These are phyloP conservation scores for Dioscorea dumetorum DNA, from an alignment of 106 monocot species.

Conservation along the genomic window DNA sequence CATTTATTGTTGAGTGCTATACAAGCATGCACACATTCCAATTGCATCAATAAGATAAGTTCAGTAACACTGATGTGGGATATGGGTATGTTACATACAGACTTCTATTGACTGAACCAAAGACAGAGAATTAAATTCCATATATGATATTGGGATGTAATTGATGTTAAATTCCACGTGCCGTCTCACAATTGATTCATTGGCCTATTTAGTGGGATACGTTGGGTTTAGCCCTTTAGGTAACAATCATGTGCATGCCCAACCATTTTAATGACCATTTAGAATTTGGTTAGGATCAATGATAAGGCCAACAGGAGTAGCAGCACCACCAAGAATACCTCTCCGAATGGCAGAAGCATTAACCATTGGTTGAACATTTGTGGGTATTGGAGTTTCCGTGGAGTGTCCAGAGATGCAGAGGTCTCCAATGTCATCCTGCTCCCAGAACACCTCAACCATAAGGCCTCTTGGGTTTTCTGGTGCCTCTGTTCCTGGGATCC, in stretches of 20 bases:
- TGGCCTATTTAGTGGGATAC: no score
- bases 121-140: no score
- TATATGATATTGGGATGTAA: no score
- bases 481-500: constrained; percentile 78
- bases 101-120: no score
- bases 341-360: constrained; percentile 7
- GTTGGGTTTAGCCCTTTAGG: no score
- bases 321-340: constrained; percentile 5
- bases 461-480: constrained; percentile 61
- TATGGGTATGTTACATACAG: no score
- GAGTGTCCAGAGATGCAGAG: constrained; percentile 90
- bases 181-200: no score
- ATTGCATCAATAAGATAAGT: no score
- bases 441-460: constrained; percentile 95
- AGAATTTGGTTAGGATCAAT: constrained; percentile 49
- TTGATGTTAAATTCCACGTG: no score
- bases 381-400: constrained; percentile 44
- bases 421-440: constrained; percentile 64
- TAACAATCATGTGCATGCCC: not conserved
- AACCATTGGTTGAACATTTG: constrained; percentile 24
- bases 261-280: not conserved
- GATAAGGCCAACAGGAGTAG: constrained; percentile 30
- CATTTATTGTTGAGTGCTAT: no score
- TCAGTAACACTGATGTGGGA: no score
- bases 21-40: no score